Conservation (phyloP, 768 basidiomycete genomes). For the Leccinum uliginosum region DNA sequence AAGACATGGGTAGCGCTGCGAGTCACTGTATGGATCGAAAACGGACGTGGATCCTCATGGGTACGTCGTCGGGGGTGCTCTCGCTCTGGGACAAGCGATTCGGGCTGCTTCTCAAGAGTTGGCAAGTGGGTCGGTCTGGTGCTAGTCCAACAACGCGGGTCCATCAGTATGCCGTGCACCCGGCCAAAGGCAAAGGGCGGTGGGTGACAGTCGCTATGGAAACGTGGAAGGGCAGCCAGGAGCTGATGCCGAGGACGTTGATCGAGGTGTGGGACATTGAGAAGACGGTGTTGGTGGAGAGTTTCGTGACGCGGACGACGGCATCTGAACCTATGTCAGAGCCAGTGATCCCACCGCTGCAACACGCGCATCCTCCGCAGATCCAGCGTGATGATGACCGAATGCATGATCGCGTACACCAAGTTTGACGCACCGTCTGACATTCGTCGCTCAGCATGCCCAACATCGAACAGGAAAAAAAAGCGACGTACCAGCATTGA, state of each 20-base stretch:
- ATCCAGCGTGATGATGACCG: constrained; percentile 70
- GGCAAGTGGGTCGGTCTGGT: constrained; percentile 65
- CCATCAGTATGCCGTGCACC: constrained; percentile 77
- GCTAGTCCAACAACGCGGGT: constrained; percentile 54
- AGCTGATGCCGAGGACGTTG: constrained; percentile 44
- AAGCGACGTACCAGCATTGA: constrained; percentile 55
- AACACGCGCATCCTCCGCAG: constrained; percentile 78
- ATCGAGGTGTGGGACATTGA: constrained; percentile 95
- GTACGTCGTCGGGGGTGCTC: constrained; percentile 79
- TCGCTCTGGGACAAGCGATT: constrained; percentile 96
- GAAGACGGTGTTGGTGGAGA: constrained; percentile 72
- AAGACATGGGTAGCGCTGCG: constrained; percentile 57
- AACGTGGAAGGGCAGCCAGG: constrained; percentile 36
- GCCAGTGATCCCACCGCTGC: constrained; percentile 75
- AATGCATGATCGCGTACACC: constrained; percentile 81
- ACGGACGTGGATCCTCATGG: constrained; percentile 83
- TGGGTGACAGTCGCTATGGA: constrained; percentile 88
- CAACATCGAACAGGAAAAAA: neutral
- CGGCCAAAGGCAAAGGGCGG: constrained; percentile 78
- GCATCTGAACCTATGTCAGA: constrained; percentile 49
- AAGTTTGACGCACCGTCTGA: constrained; percentile 76
- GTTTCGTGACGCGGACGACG: constrained; percentile 56
- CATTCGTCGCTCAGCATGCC: neutral
- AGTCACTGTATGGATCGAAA: constrained; percentile 79
- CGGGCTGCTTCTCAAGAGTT: constrained; percentile 81